These are phyloP conservation scores for Populus alba DNA, from an alignment of 345 rosid genomes.

Conservation along the genomic window DNA sequence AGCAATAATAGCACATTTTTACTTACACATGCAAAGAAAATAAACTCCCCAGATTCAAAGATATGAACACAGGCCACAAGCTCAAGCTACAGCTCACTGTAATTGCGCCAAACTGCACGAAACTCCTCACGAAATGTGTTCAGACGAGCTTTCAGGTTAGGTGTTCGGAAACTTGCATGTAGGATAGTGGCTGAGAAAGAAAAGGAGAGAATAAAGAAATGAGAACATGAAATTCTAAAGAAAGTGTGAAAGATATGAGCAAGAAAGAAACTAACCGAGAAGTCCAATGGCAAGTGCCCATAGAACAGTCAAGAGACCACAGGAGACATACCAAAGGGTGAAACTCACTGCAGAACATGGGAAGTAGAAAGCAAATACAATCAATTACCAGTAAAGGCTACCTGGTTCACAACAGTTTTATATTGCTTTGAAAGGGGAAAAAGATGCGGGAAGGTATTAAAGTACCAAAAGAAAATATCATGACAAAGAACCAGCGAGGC, in stretches of 20 bases:
- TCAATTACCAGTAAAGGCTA: background rate
- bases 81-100: slow-evolving; percentile 75
- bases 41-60: background rate
- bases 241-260: slow-evolving; percentile 3
- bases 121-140: slow-evolving; percentile 96
- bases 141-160: slow-evolving; percentile 93
- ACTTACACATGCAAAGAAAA: background rate
- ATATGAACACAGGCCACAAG: slow-evolving; percentile 16
- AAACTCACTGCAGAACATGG: slow-evolving; percentile 51
- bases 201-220: background rate
- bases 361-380: background rate
- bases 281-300: slow-evolving; percentile 84
- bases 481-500: slow-evolving; percentile 93
- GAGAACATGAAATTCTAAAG: background rate
- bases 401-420: background rate
- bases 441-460: background rate
- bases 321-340: slow-evolving; percentile 75
- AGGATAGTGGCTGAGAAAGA: slow-evolving; percentile 58
- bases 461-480: slow-evolving; percentile 64
- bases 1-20: background rate
- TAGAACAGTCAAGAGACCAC: slow-evolving; percentile 72
- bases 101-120: slow-evolving; percentile 96
- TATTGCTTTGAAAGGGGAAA: background rate
- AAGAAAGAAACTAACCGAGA: slow-evolving; percentile 54
- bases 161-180: slow-evolving; percentile 95